A percentile compares a stretch with the other conserved stretches of the same genome.
Evolutionary conservation across 2,329 filamentous ascomycete genomes (phyloP).

Genomic region (Cladobotryum protrusum): DNA sequence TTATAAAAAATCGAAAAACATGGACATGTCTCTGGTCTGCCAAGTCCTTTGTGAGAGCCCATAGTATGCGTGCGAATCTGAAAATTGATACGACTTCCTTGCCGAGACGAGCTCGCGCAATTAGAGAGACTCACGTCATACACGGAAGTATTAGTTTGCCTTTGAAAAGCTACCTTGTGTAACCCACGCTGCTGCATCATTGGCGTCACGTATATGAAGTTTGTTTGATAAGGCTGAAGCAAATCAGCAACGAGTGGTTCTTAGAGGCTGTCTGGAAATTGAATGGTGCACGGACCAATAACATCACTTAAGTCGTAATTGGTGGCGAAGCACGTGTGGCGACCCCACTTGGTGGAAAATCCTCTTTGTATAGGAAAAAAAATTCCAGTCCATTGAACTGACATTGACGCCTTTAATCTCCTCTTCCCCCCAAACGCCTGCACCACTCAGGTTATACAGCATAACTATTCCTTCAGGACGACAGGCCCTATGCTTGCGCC

Average conservation of each 20-base stretch:
- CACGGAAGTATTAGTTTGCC: too few relatives aligned
- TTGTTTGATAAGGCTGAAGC: too few relatives aligned
- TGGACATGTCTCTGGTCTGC: background rate
- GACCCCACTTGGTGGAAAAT: conserved; percentile 11
- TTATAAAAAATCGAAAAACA: conserved; percentile 2
- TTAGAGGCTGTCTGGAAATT: background rate
- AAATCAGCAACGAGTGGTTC: too few relatives aligned
- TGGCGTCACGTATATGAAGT: background rate
- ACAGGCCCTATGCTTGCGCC: conserved; percentile 5
- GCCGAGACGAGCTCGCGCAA: too few relatives aligned
- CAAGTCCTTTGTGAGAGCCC: background rate
- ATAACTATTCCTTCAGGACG: background rate
- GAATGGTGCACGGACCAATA: conserved; percentile 6
- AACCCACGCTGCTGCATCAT: background rate
- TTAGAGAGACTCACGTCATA: too few relatives aligned
- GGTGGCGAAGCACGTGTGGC: conserved; percentile 11
- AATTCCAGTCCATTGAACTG: background rate
- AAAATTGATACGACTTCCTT: too few relatives aligned
- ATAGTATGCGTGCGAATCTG: too few relatives aligned
- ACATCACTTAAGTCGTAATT: conserved; percentile 3
- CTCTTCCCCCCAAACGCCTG: background rate
- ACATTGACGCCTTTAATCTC: background rate
- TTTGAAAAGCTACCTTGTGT: background rate
- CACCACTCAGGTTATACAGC: background rate
- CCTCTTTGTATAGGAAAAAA: conserved; percentile 11